phyloP scores from a whole-genome alignment of 2,329 filamentous ascomycete genomes.

The Fusarium sp. region DNA sequence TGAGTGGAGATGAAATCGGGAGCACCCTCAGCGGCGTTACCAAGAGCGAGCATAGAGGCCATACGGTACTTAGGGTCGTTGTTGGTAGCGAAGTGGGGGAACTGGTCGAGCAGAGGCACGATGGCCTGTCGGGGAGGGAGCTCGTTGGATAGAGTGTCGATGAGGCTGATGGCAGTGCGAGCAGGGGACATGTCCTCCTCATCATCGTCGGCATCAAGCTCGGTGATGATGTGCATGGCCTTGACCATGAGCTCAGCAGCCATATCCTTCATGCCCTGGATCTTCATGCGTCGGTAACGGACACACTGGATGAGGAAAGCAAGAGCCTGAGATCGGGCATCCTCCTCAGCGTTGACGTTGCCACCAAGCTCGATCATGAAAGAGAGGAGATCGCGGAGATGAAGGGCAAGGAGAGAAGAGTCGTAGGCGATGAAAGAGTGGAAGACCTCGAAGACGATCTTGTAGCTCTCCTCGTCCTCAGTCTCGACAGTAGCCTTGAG shows the following conservation, averaged over 20 bases:
- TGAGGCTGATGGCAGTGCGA: slow-evolving; percentile 84
- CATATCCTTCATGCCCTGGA: slow-evolving; percentile 87
- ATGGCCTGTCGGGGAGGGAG: slow-evolving; percentile 94
- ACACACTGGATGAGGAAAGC: slow-evolving; percentile 95
- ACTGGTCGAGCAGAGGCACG: slow-evolving; percentile 88
- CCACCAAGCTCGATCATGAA: slow-evolving; percentile 93
- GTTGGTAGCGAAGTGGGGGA: slow-evolving; percentile 83
- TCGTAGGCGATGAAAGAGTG: slow-evolving; percentile 94
- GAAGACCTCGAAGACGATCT: slow-evolving; percentile 95
- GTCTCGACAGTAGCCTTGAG: slow-evolving; percentile 86
- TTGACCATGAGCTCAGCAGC: slow-evolving; percentile 89
- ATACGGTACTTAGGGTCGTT: slow-evolving; percentile 83
- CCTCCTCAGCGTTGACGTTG: slow-evolving; percentile 83
- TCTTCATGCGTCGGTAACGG: slow-evolving; percentile 93
- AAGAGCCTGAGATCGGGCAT: slow-evolving; percentile 89
- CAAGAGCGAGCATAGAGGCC: slow-evolving; percentile 90
- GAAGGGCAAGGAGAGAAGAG: slow-evolving; percentile 82
- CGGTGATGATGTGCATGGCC: slow-evolving; percentile 88
- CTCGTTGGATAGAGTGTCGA: slow-evolving; percentile 89
- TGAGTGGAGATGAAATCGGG: slow-evolving; percentile 98
- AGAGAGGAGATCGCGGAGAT: slow-evolving; percentile 89
- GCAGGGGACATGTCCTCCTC: slow-evolving; percentile 87
- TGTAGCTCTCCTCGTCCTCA: slow-evolving; percentile 87
- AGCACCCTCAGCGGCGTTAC: slow-evolving; percentile 95
- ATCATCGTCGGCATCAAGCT: slow-evolving; percentile 82